These are phyloP conservation scores for Neoboletus magnificus DNA, from an alignment of 768 basidiomycete genomes.

Conservation along the genomic window DNA sequence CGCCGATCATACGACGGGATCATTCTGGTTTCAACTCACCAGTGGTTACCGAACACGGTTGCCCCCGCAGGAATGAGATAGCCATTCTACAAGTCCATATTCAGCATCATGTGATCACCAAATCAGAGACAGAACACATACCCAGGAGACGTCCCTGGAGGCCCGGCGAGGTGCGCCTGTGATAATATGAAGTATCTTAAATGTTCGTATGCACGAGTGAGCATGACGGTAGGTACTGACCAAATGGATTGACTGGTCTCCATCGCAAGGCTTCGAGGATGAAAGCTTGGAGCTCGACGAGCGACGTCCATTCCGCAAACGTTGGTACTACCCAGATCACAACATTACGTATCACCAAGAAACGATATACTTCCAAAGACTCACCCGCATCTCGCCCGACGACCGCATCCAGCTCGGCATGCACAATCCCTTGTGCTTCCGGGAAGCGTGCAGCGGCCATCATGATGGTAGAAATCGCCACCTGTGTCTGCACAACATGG, in stretches of 20 bases:
- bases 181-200: no score
- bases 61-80: conserved; percentile 35
- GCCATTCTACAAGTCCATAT: conserved; percentile 26
- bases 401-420: conserved; percentile 36
- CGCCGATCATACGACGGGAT: neutral
- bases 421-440: conserved; percentile 32
- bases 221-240: conserved; percentile 9
- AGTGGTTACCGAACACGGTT: conserved; percentile 31
- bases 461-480: conserved; percentile 27
- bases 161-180: conserved; percentile 23
- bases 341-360: neutral
- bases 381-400: conserved; percentile 35
- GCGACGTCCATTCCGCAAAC: conserved; percentile 32
- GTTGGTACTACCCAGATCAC: conserved; percentile 33
- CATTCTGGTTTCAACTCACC: conserved; percentile 14
- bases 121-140: neutral
- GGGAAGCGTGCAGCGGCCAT: conserved; percentile 40
- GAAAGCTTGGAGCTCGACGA: conserved; percentile 38
- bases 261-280: conserved; percentile 38
- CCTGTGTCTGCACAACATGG: conserved; percentile 21
- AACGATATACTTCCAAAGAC: neutral
- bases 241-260: conserved; percentile 35
- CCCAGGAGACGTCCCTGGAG: conserved; percentile 27
- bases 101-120: neutral
- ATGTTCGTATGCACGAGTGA: neutral